Percentiles rank a stretch among this genome's conserved stretches.
Conservation (phyloP, 2,329 filamentous ascomycete species). For the Juglanconis sp. region DNA sequence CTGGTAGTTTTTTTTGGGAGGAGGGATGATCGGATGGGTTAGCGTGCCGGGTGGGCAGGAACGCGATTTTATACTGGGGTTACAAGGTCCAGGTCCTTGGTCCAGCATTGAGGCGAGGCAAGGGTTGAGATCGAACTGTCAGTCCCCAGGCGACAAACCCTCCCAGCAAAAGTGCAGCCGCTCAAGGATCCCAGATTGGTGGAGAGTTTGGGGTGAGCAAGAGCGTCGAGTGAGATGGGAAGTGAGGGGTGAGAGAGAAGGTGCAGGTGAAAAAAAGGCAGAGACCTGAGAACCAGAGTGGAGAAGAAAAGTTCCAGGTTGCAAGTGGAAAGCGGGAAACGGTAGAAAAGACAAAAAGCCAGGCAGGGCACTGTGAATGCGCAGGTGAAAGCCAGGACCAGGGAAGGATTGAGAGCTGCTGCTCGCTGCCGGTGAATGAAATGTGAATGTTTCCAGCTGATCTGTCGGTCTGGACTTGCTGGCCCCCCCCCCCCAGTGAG, state of each 20-base stretch:
- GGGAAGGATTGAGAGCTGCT: slow-evolving; percentile 7
- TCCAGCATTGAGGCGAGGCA: slow-evolving; percentile 2
- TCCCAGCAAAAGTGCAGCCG: slow-evolving; percentile 5
- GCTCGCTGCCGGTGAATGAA: not conserved
- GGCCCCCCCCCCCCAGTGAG: too few relatives aligned
- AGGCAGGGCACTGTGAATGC: slow-evolving; percentile 11
- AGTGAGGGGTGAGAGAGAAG: not conserved
- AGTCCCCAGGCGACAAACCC: slow-evolving; percentile 1
- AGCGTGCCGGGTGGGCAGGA: slow-evolving; percentile 18
- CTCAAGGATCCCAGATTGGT: slow-evolving; percentile 9
- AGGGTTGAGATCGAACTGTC: slow-evolving; percentile 10
- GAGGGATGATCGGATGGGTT: slow-evolving; percentile 20
- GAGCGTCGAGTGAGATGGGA: not conserved
- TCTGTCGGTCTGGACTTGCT: not conserved
- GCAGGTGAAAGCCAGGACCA: slow-evolving; percentile 5
- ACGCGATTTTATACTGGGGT: slow-evolving; percentile 19
- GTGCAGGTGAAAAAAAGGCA: not conserved
- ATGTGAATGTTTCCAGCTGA: not conserved
- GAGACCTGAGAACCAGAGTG: not conserved
- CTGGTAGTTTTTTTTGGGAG: slow-evolving; percentile 15
- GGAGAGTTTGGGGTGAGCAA: not conserved
- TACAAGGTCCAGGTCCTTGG: slow-evolving; percentile 14
- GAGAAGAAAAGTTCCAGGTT: not conserved
- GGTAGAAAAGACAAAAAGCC: not conserved
- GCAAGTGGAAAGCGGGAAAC: not conserved